Evolutionary conservation across 2,329 filamentous ascomycete species (phyloP), one percentile per base, ranked within the genome.

Genomic region (Hypoxylon rubiginosum): DNA sequence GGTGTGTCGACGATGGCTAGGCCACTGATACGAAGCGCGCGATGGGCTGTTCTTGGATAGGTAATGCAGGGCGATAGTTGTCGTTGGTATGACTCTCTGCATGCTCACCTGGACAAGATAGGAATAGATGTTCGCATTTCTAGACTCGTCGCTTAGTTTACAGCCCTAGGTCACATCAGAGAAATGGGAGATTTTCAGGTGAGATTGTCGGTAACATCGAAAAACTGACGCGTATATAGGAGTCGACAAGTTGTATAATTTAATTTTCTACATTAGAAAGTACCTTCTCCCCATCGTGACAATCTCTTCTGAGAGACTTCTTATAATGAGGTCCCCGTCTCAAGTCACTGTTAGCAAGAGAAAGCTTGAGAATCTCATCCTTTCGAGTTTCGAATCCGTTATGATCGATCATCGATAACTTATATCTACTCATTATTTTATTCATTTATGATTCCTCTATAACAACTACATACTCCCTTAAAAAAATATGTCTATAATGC

Each of bases 121-220:
- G 39, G 39, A 43, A 43, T 43, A 21, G 39, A 43, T 43, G 39
- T 19, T 43, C 39, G n/a, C 39, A 19, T 43, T 43, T 43, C 39
- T 43, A 43, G 39, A 43, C 39, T 43, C 39, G 39, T 43, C 39
- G 39, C 39, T 43, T 43, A n/a, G n/a, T 17, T 21, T 43, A 43
- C 10, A 21, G 39, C 17, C 39, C 39, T n/a, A 21, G 39, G 39
- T 43, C 21, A 10, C 39, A 43, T 43, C 17, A 43, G 17, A 41
- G n/a, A 43, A 17, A 43, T 43, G 39, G 21, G 39, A 43, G 39
- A 43, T 43, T 43, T 43, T 43, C 39, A 43, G 39, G 39, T 43
- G 39, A 43, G 39, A 43, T 43, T 43, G 39, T 43, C 39, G 39
- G 39, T 43, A 43, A 21, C 39, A 43, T 43, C 39, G 39, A 43